These are phyloP conservation scores for Diutina catenulata DNA, from an alignment of 1,139 yeast species.

Conservation along the genomic window DNA sequence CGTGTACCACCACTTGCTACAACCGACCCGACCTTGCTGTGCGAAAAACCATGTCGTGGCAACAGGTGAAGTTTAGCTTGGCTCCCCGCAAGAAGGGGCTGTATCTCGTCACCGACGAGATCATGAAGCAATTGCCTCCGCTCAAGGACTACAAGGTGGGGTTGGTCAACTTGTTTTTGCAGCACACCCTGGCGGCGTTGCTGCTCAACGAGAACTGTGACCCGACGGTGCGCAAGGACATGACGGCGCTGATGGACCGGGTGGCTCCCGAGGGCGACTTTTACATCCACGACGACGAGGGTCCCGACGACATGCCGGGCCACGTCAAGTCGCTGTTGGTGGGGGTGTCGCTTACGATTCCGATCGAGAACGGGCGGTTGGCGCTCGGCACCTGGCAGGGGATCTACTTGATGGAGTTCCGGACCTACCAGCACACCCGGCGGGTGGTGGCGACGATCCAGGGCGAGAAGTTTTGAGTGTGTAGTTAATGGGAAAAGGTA, in stretches of 20 bases:
- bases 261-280: conserved; percentile 62
- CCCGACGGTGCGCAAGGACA: conserved; percentile 61
- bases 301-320: conserved; percentile 77
- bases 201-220: conserved; percentile 75
- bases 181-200: conserved; percentile 71
- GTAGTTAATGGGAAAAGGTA: no score
- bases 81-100: conserved; percentile 54
- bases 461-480: conserved; percentile 37
- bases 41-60: conserved; percentile 27
- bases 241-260: conserved; percentile 50
- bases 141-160: conserved; percentile 52
- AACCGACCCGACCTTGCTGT: not conserved
- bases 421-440: conserved; percentile 52
- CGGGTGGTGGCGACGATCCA: conserved; percentile 63
- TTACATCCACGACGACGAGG: conserved; percentile 62
- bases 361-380: conserved; percentile 55
- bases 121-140: conserved; percentile 44
- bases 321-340: conserved; percentile 58
- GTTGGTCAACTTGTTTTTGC: conserved; percentile 51
- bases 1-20: not conserved
- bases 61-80: conserved; percentile 44
- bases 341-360: conserved; percentile 56
- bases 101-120: conserved; percentile 61
- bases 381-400: conserved; percentile 86
- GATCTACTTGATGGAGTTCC: conserved; percentile 61